Evolutionary conservation across 768 basidiomycete genomes (phyloP).

Genomic region (Porphyrellus cyaneotinctus): DNA sequence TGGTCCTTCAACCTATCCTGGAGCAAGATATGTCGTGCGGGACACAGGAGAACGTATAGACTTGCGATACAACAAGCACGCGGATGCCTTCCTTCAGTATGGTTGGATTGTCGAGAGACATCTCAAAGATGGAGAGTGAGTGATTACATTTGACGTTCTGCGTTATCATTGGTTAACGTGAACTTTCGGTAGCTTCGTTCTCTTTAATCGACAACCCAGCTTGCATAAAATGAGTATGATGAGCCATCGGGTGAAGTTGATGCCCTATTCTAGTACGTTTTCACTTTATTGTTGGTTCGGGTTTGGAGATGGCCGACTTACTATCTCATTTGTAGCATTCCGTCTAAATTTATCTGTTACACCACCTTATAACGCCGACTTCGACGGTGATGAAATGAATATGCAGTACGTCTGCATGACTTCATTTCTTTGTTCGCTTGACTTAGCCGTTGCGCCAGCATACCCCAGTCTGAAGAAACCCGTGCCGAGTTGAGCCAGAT

Average conservation of each 20-base stretch:
- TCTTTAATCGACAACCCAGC: slow-evolving; percentile 98
- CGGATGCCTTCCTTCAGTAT: slow-evolving; percentile 92
- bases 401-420: slow-evolving; percentile 78
- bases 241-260: slow-evolving; percentile 94
- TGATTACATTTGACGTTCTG: slow-evolving; percentile 14
- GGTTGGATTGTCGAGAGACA: slow-evolving; percentile 99
- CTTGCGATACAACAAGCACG: slow-evolving; percentile 91
- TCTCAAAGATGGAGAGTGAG: slow-evolving; percentile 97
- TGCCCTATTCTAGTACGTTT: slow-evolving; percentile 93
- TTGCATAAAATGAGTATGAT: slow-evolving; percentile 99
- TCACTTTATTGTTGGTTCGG: background rate
- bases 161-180: background rate
- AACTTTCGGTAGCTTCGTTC: slow-evolving; percentile 22
- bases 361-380: slow-evolving; percentile 98
- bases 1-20: slow-evolving; percentile 92
- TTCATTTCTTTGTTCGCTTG: slow-evolving; percentile 2
- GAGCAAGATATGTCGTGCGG: slow-evolving; percentile 93
- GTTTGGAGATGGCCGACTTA: slow-evolving; percentile 15
- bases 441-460: slow-evolving; percentile 43
- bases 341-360: slow-evolving; percentile 97
- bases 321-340: slow-evolving; percentile 58
- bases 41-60: slow-evolving; percentile 98
- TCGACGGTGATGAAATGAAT: slow-evolving; percentile 99
- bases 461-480: slow-evolving; percentile 98
- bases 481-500: slow-evolving; percentile 97